Percentiles rank a stretch among this genome's conserved stretches.
Evolutionary conservation across 768 basidiomycete species (phyloP).

Genomic region (Candolleomyces aberdarensis): DNA sequence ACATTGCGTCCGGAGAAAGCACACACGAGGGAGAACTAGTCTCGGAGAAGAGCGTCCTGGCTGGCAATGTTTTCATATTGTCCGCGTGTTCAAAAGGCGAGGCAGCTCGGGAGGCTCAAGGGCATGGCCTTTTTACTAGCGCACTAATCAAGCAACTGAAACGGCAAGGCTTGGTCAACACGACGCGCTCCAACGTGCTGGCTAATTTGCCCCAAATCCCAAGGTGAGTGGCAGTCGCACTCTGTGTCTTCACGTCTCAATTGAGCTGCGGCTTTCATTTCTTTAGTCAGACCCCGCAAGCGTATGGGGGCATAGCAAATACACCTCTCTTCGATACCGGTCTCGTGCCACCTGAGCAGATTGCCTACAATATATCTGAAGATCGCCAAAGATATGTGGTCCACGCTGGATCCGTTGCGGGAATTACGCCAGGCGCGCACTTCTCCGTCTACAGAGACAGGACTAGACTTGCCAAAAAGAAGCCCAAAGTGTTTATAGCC

Average conservation of each 20-base stretch:
- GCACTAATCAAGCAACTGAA: slow-evolving; percentile 6
- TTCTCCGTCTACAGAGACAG: slow-evolving; percentile 12
- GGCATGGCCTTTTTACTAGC: slow-evolving; percentile 1
- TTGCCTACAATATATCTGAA: not conserved
- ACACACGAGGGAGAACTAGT: not conserved
- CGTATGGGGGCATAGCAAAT: not conserved
- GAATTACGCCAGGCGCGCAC: slow-evolving; percentile 11
- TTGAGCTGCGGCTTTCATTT: not conserved
- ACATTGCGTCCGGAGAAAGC: not conserved
- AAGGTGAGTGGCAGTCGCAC: not conserved
- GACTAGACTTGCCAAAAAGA: not conserved
- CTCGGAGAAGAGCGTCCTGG: not conserved
- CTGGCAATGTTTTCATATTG: not conserved
- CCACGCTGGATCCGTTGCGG: slow-evolving; percentile 13
- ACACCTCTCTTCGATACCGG: not conserved
- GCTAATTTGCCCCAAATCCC: slow-evolving; percentile 3
- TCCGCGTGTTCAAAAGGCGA: slow-evolving; percentile 3
- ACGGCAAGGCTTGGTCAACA: slow-evolving; percentile 1
- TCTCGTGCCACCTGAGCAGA: not conserved
- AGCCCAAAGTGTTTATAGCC: slow-evolving; percentile 1
- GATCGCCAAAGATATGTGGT: slow-evolving; percentile 7
- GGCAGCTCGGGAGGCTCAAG: not conserved
- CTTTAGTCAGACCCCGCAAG: slow-evolving; percentile 2
- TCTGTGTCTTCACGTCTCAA: not conserved
- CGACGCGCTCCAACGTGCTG: not conserved